phyloP scores from a whole-genome alignment of 495 filamentous ascomycete species.

The Rhypophila decipiens region DNA sequence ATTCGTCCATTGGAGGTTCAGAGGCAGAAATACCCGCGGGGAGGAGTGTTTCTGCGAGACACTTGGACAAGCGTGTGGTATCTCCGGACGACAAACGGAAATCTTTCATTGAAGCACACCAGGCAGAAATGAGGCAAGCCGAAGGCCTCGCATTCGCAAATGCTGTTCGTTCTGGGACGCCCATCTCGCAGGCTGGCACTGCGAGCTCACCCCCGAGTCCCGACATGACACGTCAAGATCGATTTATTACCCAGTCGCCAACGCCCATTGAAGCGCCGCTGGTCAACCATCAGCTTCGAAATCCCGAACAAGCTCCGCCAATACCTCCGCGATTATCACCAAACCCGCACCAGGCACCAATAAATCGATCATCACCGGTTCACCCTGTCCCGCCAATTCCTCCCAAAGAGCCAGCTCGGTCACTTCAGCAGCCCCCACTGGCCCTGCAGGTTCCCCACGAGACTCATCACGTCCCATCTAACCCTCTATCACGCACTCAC shows the following conservation, averaged over 20 bases:
- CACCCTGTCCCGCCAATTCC: background rate
- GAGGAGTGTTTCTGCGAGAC: conserved; percentile 18
- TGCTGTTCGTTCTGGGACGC: conserved; percentile 31
- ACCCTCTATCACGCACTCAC: conserved; percentile 6
- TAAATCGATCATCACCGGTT: no score
- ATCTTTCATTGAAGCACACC: conserved; percentile 51
- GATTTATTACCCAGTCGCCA: conserved; percentile 21
- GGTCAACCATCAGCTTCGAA: background rate
- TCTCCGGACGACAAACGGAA: conserved; percentile 37
- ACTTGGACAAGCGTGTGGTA: conserved; percentile 21
- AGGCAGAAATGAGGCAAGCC: conserved; percentile 65
- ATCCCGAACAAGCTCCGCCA: background rate
- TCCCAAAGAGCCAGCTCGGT: background rate
- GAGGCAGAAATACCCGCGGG: conserved; percentile 24
- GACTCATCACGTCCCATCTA: conserved; percentile 3
- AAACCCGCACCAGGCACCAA: no score
- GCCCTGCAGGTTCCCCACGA: conserved; percentile 8
- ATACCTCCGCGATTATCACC: background rate
- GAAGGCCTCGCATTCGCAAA: conserved; percentile 64
- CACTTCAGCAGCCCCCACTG: conserved; percentile 4
- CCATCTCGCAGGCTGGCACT: conserved; percentile 17
- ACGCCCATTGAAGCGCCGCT: conserved; percentile 6
- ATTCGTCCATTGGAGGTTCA: conserved; percentile 22
- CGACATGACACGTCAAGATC: conserved; percentile 5
- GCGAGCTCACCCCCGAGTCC: conserved; percentile 11